Base-by-base conservation (phyloP, 805 yeast species). In the Yamadazyma insecticola region DNA sequence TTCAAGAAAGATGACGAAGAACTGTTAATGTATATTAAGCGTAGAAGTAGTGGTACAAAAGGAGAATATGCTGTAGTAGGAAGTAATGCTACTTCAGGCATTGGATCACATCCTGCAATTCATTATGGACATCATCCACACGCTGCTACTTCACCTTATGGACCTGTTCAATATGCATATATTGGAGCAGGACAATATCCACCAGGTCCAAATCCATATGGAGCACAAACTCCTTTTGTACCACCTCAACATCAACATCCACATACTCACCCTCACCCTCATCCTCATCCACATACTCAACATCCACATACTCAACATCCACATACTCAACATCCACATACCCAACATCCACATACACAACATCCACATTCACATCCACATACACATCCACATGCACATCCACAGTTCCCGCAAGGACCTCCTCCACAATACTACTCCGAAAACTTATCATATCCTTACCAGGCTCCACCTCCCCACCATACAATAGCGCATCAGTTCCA, bases 41-140 rank as follows among this genome's bases (percentile, higher is more conserved):
- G 80, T 42, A 52, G 79, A 28, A 64, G 72, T 20, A 60, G 65
- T 24, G n/a, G n/a, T n/a, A n/a, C n/a, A n/a, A n/a, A n/a, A n/a
- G n/a, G n/a, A n/a, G n/a, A n/a, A n/a, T n/a, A n/a, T n/a, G 13
- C 32, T 32, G 8, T 11, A 19, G 22, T 11, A 19, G 7, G 10
- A 19, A 19, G 10, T 18, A 28, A 25, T 24, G 21, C 30, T 32
- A 13, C 28, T 28, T 21, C 15, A 28, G 8, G 43, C 32, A 9
- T 22, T 18, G 11, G 42, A 31, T 16, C 25, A 22, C 7, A 22
- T 22, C n/a, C n/a, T n/a, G n/a, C n/a, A n/a, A n/a, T n/a, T n/a
- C n/a, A n/a, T n/a, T n/a, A n/a, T n/a, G n/a, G n/a, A n/a, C n/a
- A n/a, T n/a, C n/a, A n/a, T n/a, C n/a, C n/a, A n/a, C n/a, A n/a